Percentiles rank a stretch among this genome's conserved stretches.
phyloP scores from a whole-genome alignment of 768 basidiomycete species.

The Galerina sulciceps region DNA sequence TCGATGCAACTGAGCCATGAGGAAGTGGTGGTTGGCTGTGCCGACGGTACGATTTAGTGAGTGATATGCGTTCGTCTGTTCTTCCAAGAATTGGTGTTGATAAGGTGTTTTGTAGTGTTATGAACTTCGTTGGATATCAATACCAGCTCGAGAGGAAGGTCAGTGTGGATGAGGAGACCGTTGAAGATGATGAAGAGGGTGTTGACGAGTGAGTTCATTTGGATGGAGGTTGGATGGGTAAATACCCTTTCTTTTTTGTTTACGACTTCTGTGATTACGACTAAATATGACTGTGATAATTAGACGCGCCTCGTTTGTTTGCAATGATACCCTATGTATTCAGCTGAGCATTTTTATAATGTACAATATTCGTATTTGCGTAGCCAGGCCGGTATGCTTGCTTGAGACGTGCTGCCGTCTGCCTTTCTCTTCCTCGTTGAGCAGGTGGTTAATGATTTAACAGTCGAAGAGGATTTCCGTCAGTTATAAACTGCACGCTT shows the following conservation, averaged over 20 bases:
- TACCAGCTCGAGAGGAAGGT: conserved; percentile 23
- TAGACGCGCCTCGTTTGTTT: no score
- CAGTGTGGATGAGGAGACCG: conserved; percentile 7
- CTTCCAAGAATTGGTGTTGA: neutral
- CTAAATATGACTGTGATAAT: no score
- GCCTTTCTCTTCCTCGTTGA: no score
- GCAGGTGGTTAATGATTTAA: no score
- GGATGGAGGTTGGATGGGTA: no score
- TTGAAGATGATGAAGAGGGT: neutral
- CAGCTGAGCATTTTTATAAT: no score
- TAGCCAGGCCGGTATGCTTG: no score
- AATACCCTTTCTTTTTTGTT: no score
- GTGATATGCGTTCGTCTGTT: conserved; percentile 28
- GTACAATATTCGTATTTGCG: no score
- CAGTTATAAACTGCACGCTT: neutral
- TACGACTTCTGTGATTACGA: no score
- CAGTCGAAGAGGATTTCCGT: neutral
- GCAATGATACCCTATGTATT: no score
- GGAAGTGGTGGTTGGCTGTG: conserved; percentile 90
- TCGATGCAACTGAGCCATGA: conserved; percentile 91
- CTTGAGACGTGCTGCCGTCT: no score
- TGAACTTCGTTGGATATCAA: conserved; percentile 37
- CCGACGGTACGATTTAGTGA: conserved; percentile 91
- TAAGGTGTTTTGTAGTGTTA: conserved; percentile 24
- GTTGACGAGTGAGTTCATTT: neutral